phyloP scores from a whole-genome alignment of 2,329 filamentous ascomycete species.

The Botrytis tulipae region DNA sequence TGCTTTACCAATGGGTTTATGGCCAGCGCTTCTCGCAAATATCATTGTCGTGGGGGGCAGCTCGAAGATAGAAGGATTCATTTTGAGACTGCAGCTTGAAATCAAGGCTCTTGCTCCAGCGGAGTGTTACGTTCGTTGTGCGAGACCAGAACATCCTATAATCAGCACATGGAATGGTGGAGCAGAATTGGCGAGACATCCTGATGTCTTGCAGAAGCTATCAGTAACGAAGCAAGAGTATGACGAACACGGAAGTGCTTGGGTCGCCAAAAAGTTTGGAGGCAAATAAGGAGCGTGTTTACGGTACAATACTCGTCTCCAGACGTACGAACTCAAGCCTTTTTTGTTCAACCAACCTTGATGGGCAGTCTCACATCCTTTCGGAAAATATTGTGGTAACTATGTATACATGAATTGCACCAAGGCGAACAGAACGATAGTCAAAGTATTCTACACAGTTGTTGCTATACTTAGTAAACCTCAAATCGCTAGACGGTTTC shows the following conservation, averaged over 20 bases:
- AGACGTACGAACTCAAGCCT: not conserved
- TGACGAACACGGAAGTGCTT: conserved; percentile 75
- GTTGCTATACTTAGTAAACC: too few relatives aligned
- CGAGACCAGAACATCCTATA: conserved; percentile 68
- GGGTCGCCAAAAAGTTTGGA: conserved; percentile 71
- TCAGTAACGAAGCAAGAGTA: conserved; percentile 88
- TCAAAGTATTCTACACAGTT: not conserved
- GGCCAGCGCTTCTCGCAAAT: conserved; percentile 81
- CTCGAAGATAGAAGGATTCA: conserved; percentile 74
- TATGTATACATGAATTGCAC: not conserved
- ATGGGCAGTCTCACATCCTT: not conserved
- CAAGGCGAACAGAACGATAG: not conserved
- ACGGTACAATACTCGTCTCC: not conserved
- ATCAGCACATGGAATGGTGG: conserved; percentile 83
- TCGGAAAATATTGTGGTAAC: not conserved
- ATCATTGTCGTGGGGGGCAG: conserved; percentile 88
- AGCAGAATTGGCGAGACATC: conserved; percentile 70
- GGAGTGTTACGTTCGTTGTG: conserved; percentile 75
- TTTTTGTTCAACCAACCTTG: not conserved
- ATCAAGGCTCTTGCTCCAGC: conserved; percentile 69
- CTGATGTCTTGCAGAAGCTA: conserved; percentile 60
- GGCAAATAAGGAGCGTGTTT: conserved; percentile 32
- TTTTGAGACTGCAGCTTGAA: conserved; percentile 74
- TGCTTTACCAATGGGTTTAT: conserved; percentile 74
- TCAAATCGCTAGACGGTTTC: not conserved